Percentiles rank a stretch among this genome's conserved stretches.
Conservation (phyloP, 2,329 filamentous ascomycete species). For the Arthroderma sp. region DNA sequence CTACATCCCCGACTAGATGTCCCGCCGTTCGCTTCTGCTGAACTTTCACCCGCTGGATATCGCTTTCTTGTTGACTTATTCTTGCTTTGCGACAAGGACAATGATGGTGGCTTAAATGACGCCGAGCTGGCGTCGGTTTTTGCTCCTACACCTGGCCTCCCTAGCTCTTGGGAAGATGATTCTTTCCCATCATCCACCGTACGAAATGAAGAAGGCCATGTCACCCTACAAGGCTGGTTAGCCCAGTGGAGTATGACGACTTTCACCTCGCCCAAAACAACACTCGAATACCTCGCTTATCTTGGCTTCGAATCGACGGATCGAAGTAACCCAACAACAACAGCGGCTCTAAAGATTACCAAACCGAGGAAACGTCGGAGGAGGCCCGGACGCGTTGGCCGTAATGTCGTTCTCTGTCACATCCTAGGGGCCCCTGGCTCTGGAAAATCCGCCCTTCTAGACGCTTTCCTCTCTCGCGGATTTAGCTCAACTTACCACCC, state of each 20-base stretch:
- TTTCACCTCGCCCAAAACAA: conserved; percentile 88
- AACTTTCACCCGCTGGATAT: conserved; percentile 87
- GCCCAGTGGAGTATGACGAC: conserved; percentile 99
- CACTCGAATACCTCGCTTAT: conserved; percentile 88
- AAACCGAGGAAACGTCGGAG: conserved; percentile 77
- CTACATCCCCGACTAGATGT: conserved; percentile 90
- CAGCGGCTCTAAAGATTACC: conserved; percentile 79
- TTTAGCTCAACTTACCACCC: conserved; percentile 77
- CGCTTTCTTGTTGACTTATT: conserved; percentile 97
- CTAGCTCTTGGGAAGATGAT: conserved; percentile 72
- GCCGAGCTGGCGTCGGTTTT: conserved; percentile 76
- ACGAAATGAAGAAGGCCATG: conserved; percentile 84
- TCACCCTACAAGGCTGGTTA: conserved; percentile 93
- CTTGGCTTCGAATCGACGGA: conserved; percentile 80
- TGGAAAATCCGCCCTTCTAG: conserved; percentile 82
- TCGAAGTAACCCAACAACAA: conserved; percentile 57
- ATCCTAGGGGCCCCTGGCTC: conserved; percentile 73
- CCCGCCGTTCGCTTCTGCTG: conserved; percentile 78
- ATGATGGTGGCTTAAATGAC: conserved; percentile 84
- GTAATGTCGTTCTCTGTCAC: conserved; percentile 90
- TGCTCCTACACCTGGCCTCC: conserved; percentile 81
- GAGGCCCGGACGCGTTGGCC: conserved; percentile 71
- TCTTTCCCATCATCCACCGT: conserved; percentile 90
- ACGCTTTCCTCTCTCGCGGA: conserved; percentile 79
- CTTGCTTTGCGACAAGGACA: conserved; percentile 89